A percentile compares a stretch with the other conserved stretches of the same genome.
Evolutionary conservation across 164 flowering plant species (phyloP).

Genomic region (Umbellularia californica): DNA sequence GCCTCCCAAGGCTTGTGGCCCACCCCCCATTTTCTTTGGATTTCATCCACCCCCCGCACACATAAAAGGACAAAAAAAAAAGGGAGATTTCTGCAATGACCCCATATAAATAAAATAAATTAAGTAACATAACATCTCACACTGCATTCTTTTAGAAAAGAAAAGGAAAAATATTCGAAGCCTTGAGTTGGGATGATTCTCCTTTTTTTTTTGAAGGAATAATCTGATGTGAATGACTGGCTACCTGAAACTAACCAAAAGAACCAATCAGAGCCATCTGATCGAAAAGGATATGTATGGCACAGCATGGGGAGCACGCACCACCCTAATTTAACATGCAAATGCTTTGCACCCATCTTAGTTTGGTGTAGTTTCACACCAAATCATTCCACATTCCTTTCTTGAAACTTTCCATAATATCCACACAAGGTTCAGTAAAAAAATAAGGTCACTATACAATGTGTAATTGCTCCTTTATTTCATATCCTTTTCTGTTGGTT

Average conservation of each 20-base stretch:
- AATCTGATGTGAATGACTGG: neutral
- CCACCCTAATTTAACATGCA: neutral
- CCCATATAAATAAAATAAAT: too few relatives aligned
- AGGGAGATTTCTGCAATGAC: too few relatives aligned
- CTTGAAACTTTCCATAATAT: neutral
- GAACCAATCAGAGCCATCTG: neutral
- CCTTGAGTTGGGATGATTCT: too few relatives aligned
- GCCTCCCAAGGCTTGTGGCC: neutral
- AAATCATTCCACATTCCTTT: neutral
- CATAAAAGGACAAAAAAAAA: neutral
- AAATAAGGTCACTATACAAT: neutral
- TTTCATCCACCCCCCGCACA: too few relatives aligned
- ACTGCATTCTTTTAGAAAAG: too few relatives aligned
- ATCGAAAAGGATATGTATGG: neutral
- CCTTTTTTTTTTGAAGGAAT: neutral
- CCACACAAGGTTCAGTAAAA: neutral
- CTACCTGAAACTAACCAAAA: neutral
- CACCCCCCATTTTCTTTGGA: too few relatives aligned
- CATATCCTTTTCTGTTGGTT: neutral
- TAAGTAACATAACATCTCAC: too few relatives aligned
- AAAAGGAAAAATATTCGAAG: too few relatives aligned
- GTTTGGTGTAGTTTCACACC: neutral
- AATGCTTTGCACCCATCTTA: neutral
- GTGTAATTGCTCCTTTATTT: neutral
- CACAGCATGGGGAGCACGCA: neutral